Evolutionary conservation across 768 basidiomycete species (phyloP), one percentile per base, ranked within the genome.

Genomic region (Mycena vitilis): DNA sequence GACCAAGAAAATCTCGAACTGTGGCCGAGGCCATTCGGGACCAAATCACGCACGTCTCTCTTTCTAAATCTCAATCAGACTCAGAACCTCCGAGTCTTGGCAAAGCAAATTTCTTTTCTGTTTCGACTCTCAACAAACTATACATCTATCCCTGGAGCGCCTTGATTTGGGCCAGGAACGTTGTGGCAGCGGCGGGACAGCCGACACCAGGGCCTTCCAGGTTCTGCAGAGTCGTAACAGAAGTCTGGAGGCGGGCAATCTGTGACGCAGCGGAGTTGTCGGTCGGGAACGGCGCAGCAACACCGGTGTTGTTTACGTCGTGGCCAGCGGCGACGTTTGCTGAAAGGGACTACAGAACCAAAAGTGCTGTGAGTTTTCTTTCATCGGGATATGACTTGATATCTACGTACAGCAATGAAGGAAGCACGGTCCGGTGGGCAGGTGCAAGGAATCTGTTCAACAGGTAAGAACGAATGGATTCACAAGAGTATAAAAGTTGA

Each of bases 171-270:
- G 53, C 59, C 0, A 30, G 42, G 66, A 68, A 87, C 5, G 89
- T 92, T 0, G 91, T 90, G 11, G 89, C 84, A 1, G 85, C 86
- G 16, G 86, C 85, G 7, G 91, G 91, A 75, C 90, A 93, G 16
- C 91, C 92, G 7, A 83, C 77, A 45, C 91, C 92, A 0, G 89
- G 82, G 1, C 91, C 92, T 56, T 84, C 81, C 48, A 93, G 76
- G 76, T 93, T 94, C 80, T 94, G 92, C n/a, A 93, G 80, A 8
- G 92, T 90, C 44, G 91, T 84, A 13, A 88, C 74, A 7, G 87
- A 84, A 34, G 91, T 84, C 54, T 87, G 79, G 66, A 93, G 80
- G 38, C 92, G 88, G 0, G 88, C 81, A 52, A 85, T 77, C 73
- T 88, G 82, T 54, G 87, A 86, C 10, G 36, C 60, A 10, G 22